A percentile compares a stretch with the other conserved stretches of the same genome.
Conservation (phyloP, 345 rosid species). For the Crucihimalaya himalaica region DNA sequence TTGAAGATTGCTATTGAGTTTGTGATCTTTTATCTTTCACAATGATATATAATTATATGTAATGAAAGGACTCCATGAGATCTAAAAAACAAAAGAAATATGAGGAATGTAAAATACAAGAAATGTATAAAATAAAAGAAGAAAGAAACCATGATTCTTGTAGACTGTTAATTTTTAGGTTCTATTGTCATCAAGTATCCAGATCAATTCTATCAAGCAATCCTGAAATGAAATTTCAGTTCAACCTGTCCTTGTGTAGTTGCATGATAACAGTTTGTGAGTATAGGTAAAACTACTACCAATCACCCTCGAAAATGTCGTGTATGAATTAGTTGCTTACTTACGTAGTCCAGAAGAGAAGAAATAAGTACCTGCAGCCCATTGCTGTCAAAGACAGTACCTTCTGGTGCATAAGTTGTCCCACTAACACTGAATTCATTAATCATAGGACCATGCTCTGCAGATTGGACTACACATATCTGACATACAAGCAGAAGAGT, state of each 20-base stretch:
- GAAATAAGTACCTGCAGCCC: conserved; percentile 63
- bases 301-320: conserved; percentile 9
- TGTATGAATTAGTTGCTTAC: conserved; percentile 7
- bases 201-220: conserved; percentile 9
- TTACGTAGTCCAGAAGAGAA: conserved; percentile 16
- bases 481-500: conserved; percentile 41
- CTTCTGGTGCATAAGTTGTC: conserved; percentile 98
- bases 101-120: background rate
- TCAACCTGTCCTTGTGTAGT: conserved; percentile 4
- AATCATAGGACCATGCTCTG: conserved; percentile 61
- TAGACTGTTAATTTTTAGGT: background rate
- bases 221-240: conserved; percentile 5
- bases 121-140: background rate
- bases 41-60: conserved; percentile 2
- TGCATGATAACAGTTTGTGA: conserved; percentile 1
- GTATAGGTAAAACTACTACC: conserved; percentile 7
- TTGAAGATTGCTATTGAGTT: conserved; percentile 14
- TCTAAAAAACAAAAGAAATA: conserved; percentile 1
- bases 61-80: conserved; percentile 2
- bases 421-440: conserved; percentile 84
- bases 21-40: conserved; percentile 12
- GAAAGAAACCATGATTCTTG: conserved; percentile 11
- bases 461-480: conserved; percentile 86
- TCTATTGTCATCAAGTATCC: conserved; percentile 13
- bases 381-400: conserved; percentile 65